Evolutionary conservation across 2,329 filamentous ascomycete genomes (phyloP), one percentile per base, ranked within the genome.

Genomic region (Sclerotinia spermophila): DNA sequence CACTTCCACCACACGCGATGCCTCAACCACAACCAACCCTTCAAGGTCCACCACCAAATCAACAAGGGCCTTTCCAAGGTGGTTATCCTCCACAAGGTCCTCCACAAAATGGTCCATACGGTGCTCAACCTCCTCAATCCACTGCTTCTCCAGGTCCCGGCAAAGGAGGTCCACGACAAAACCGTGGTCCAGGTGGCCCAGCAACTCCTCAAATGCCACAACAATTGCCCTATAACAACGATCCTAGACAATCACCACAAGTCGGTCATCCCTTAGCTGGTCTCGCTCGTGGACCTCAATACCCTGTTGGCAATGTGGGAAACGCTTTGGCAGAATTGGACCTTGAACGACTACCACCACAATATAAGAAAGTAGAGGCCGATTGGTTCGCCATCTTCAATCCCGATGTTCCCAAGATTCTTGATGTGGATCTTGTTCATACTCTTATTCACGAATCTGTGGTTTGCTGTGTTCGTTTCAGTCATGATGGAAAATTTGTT

Each of bases 361-460:
- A 94, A 76, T 89, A 94, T 74, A 98, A 98, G 86, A 94, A 95
- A 80, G 92, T 93, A 71, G 92, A 93, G 42, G 84, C 88, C 59
- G 96, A 98, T 80, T 99, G 96, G 96, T 97, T 96, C 80, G 95
- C 93, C 59, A 92, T 98, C 74, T 99, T 97, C 86, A 97, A 99
- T 82, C 94, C 95, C 59, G 88, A 91, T 71, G 92, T 97, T 51
- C 93, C 92, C 73, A 93, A 96, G 71, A 89, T 94, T 67, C 85
- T 99, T 67, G 96, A 99, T 79, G 94, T 99, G 68, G 94, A 97
- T 75, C 86, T 99, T 53, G 91, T 97, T 62, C 96, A 98, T 82
- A 97, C 94, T 70, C 86, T 99, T 68, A 88, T 89, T 72, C 96
- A 99, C 79, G 93, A 97, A 79, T 98, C 95, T 77, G 96, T 99